phyloP scores from a whole-genome alignment of 2,329 filamentous ascomycete species.

The Didymella pinodella region DNA sequence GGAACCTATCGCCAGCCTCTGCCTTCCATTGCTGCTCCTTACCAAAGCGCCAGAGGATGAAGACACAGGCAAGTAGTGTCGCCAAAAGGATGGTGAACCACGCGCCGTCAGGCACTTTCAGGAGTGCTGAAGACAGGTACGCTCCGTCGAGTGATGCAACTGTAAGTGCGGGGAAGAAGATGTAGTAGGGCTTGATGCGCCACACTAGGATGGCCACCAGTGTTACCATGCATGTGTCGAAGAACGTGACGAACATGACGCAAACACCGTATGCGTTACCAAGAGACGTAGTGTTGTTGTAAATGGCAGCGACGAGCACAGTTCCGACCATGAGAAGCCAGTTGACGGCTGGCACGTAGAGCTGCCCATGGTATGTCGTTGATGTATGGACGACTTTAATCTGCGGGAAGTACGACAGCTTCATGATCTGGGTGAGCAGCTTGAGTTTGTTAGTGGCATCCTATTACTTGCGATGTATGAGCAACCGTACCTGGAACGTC shows the following conservation, averaged over 20 bases:
- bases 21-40: constrained; percentile 80
- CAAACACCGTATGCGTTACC: constrained; percentile 82
- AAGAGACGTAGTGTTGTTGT: constrained; percentile 69
- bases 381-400: constrained; percentile 77
- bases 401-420: constrained; percentile 76
- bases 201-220: constrained; percentile 77
- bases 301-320: constrained; percentile 75
- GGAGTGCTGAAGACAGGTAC: constrained; percentile 73
- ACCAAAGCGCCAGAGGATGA: constrained; percentile 80
- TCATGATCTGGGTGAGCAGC: constrained; percentile 75
- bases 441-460: constrained; percentile 41
- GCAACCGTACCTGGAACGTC: constrained; percentile 67
- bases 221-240: constrained; percentile 77
- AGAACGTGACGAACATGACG: constrained; percentile 81
- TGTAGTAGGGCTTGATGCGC: constrained; percentile 66
- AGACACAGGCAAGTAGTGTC: constrained; percentile 67
- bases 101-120: constrained; percentile 77
- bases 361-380: constrained; percentile 73
- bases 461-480: background rate
- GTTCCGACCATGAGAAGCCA: constrained; percentile 80
- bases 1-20: constrained; percentile 66
- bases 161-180: constrained; percentile 68
- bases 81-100: constrained; percentile 79
- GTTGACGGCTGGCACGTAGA: constrained; percentile 79
- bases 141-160: constrained; percentile 72